These are phyloP conservation scores for Pythium apleroticum DNA, from an alignment of 352 stramenopile species.

Conservation along the genomic window DNA sequence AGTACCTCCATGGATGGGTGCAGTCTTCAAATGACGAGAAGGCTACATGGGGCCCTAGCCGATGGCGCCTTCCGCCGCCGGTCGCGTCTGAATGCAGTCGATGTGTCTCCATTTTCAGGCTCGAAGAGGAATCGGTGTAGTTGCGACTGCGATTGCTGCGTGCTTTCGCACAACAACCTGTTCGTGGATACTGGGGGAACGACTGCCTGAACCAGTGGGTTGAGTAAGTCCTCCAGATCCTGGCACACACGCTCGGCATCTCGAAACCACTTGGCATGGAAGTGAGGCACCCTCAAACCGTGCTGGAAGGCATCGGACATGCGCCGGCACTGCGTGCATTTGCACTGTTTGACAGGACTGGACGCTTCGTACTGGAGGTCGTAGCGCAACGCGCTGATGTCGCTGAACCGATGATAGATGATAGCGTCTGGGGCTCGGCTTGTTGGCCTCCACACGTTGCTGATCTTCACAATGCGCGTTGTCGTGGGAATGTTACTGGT, in stretches of 20 bases:
- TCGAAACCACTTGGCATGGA: not conserved
- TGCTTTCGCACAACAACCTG: not conserved
- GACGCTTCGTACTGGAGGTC: not conserved
- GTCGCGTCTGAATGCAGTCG: not conserved
- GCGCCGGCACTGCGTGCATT: not conserved
- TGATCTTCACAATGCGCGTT: not conserved
- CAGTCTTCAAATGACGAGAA: too few species aligned
- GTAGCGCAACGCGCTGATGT: not conserved
- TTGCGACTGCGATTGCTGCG: not conserved
- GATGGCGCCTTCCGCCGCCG: not conserved
- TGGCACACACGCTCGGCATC: not conserved
- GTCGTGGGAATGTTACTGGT: not conserved
- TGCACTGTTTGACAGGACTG: not conserved
- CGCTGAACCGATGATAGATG: not conserved
- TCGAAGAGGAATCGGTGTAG: slow-evolving; percentile 1
- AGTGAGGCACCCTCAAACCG: not conserved
- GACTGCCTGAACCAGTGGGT: not conserved
- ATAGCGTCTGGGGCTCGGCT: not conserved
- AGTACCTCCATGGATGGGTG: too few species aligned
- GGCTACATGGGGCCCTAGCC: too few species aligned
- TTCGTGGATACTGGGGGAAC: not conserved
- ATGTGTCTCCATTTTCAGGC: not conserved
- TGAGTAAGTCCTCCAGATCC: not conserved
- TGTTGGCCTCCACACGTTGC: not conserved
- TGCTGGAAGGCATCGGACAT: not conserved